Evolutionary conservation across 2,329 filamentous ascomycete species (phyloP), one percentile per base, ranked within the genome.

Genomic region (Fusarium subglutinans): DNA sequence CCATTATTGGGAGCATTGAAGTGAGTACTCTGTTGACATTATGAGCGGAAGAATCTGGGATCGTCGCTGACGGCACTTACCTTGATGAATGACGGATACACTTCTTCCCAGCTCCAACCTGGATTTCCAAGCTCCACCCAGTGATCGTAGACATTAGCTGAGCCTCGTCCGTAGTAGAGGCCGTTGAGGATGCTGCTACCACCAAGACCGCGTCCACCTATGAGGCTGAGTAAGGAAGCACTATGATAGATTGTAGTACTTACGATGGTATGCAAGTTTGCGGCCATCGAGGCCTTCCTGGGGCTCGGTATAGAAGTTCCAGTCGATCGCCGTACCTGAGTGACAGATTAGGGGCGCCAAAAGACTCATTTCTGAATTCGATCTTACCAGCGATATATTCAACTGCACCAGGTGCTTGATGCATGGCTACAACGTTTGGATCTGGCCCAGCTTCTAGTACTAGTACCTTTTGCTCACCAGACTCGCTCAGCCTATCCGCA

Each of bases 131-230:
- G 54, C 17, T 33, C 54, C 1, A 69, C 64, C 66, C 66, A 69
- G 7, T 69, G 50, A 20, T 69, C 56, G 13, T 69, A 69, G 11
- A 69, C 56, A 6, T 66, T 63, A 8, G 66, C 66, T 10, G 56
- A 69, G 8, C 66, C 66, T 5, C 66, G 50, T 0, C 66, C 66
- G 30, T 69, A 69, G 12, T 69, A 69, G n/a, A 69, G 67, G 1
- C 66, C 64, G 10, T 69, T 69, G 0, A 69, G 66, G 40, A 69
- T 63, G 2, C 66, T 69, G 6, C 64, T 69, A 1, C 66, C 64
- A 11, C 66, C 66, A 2, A 69, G 38, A 7, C 66, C 66, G 10
- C 61, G 61, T 0, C 66, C 64, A 2, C 64, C 66, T 69, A 4
- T 3, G 3, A 13, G 0, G 6, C 1, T 69, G 2, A 63, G 63